A percentile compares a stretch with the other conserved stretches of the same genome.
These are phyloP conservation scores for Cochlearia excelsa DNA, from an alignment of 345 rosid species.

Conservation along the genomic window DNA sequence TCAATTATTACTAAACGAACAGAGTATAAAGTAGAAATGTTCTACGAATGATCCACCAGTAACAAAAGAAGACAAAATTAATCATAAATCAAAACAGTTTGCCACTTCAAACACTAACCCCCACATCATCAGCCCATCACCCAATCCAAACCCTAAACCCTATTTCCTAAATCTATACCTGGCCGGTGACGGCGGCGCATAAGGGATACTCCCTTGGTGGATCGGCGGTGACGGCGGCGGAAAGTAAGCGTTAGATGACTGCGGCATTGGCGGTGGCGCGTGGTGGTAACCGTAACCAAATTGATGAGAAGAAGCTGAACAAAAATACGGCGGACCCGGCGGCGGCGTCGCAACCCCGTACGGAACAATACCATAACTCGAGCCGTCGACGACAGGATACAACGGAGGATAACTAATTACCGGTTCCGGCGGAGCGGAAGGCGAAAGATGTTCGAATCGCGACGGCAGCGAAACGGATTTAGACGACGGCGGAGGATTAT, in stretches of 20 bases:
- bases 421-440: conserved; percentile 21
- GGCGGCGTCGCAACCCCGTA: neutral
- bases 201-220: too few species aligned
- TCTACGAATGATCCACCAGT: too few species aligned
- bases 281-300: neutral
- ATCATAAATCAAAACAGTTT: conserved; percentile 35
- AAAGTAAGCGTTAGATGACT: too few species aligned
- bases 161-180: conserved; percentile 9
- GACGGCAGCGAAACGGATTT: conserved; percentile 7
- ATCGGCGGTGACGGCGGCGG: neutral
- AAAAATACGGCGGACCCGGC: neutral
- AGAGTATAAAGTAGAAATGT: too few species aligned
- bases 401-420: neutral
- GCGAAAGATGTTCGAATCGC: neutral
- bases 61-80: too few species aligned
- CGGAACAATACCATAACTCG: conserved; percentile 4
- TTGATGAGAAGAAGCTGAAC: too few species aligned
- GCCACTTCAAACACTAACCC: conserved; percentile 60
- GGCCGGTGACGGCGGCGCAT: conserved; percentile 15
- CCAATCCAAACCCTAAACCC: conserved; percentile 40
- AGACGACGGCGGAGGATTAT: neutral
- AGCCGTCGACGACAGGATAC: neutral
- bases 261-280: neutral
- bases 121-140: conserved; percentile 62
- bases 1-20: too few species aligned